A percentile compares a stretch with the other conserved stretches of the same genome.
These are phyloP conservation scores for Scheffersomyces lignosus DNA, from an alignment of 805 yeast genomes.

Conservation along the genomic window DNA sequence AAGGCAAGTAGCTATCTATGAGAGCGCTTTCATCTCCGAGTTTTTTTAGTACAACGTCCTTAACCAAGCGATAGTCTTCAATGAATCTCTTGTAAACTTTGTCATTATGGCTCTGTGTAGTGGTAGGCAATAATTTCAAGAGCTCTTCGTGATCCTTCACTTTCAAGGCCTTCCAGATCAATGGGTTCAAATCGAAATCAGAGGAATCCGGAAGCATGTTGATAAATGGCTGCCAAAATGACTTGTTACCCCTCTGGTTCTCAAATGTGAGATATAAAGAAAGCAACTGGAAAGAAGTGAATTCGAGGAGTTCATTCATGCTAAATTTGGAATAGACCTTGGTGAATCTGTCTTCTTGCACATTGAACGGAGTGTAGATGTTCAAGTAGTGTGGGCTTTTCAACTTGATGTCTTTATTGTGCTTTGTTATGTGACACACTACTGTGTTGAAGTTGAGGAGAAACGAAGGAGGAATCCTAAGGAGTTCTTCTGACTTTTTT, in stretches of 20 bases:
- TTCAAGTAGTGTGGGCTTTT: slow-evolving; percentile 17
- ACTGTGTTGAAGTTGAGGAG: slow-evolving; percentile 61
- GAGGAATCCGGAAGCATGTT: slow-evolving; percentile 57
- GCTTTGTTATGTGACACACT: slow-evolving; percentile 39
- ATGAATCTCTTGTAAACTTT: slow-evolving; percentile 44
- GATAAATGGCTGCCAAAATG: slow-evolving; percentile 72
- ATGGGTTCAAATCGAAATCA: slow-evolving; percentile 60
- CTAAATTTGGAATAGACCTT: slow-evolving; percentile 30
- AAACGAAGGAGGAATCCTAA: slow-evolving; percentile 57
- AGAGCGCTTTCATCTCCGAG: slow-evolving; percentile 11
- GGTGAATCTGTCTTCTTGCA: slow-evolving; percentile 22
- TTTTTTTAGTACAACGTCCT: slow-evolving; percentile 25
- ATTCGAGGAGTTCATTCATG: slow-evolving; percentile 32
- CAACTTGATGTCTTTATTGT: slow-evolving; percentile 37
- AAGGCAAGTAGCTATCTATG: slow-evolving; percentile 11
- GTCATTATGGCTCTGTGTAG: slow-evolving; percentile 39
- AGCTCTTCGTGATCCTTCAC: slow-evolving; percentile 24
- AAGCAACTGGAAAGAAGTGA: slow-evolving; percentile 63
- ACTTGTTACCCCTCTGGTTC: slow-evolving; percentile 29
- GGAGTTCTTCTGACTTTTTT: slow-evolving; percentile 41
- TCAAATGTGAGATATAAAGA: slow-evolving; percentile 52
- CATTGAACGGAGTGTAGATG: slow-evolving; percentile 23
- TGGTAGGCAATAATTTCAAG: slow-evolving; percentile 43
- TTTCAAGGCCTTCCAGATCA: slow-evolving; percentile 54
- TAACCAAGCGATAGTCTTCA: slow-evolving; percentile 37